These are phyloP conservation scores for Articulospora tetracladia DNA, from an alignment of 495 filamentous ascomycete species.

Conservation along the genomic window DNA sequence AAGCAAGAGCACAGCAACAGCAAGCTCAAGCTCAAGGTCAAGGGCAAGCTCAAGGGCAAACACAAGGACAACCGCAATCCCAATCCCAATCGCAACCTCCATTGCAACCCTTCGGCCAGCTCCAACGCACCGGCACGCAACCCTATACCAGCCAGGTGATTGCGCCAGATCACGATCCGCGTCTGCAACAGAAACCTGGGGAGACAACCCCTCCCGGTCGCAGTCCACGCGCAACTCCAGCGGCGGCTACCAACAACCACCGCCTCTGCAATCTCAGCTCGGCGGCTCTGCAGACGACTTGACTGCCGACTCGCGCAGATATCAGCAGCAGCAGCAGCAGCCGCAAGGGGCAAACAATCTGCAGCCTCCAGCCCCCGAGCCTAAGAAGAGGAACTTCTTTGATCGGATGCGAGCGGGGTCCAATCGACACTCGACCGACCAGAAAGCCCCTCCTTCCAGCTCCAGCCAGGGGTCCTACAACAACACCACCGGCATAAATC, in stretches of 20 bases:
- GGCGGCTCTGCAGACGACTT: conserved; percentile 29
- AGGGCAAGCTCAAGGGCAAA: background rate
- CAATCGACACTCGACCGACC: conserved; percentile 11
- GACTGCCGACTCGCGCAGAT: conserved; percentile 25
- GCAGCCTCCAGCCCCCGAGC: conserved; percentile 16
- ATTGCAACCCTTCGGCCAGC: background rate
- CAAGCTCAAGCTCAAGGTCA: background rate
- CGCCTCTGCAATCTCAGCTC: conserved; percentile 14
- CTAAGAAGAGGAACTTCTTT: conserved; percentile 22
- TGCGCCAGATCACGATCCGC: background rate
- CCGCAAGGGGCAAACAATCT: conserved; percentile 3
- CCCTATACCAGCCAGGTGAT: conserved; percentile 2
- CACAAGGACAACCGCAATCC: no score
- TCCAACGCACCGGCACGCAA: background rate
- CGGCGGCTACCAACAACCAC: conserved; percentile 16
- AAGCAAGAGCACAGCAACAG: background rate
- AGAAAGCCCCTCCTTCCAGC: conserved; percentile 11
- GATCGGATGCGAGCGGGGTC: conserved; percentile 20
- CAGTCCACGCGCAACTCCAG: conserved; percentile 17
- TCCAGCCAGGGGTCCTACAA: conserved; percentile 29
- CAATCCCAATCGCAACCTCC: background rate
- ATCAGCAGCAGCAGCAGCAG: conserved; percentile 26
- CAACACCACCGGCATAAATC: conserved; percentile 35
- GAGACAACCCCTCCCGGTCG: conserved; percentile 16
- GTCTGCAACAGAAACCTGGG: background rate